Base-by-base conservation (phyloP, 202 grass and related monocot species). In the Zoysia matrella region DNA sequence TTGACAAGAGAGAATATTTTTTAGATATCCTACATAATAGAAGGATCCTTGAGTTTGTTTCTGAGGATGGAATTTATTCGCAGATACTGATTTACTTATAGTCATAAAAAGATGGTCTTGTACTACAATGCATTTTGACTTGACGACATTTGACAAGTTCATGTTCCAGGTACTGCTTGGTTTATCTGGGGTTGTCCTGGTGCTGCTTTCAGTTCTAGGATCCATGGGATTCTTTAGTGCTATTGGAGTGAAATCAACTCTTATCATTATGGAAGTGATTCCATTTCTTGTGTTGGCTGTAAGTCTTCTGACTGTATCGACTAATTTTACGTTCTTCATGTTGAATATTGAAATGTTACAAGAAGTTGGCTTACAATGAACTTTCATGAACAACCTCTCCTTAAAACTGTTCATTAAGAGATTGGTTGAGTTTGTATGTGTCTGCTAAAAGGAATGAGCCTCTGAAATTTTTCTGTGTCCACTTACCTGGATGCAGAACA, bases 261-360 rank as follows among this genome's bases (percentile, higher is more conserved):
- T 98, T 66, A 98, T 98, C 63, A 98, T 98, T 69, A 93, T 98
- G 92, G 96, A 98, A 98, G 96, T 98, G 52, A 98, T 98, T 87
- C 96, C 96, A 56, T 98, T 98, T 91, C 90, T 98, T 71, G 96
- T 92, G 80, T 80, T 98, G 43, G 96, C 96, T 12, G 96, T 98
- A 95, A 90, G 95, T 93, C 54, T 85, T 88, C 63, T 84, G 36
- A 60, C 36, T 67, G 11, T 51, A 80, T 8, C 47, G 39, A 41
- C 73, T 83, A 42, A 72, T 71, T 76, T 71, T 73, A 3, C 44
- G 3, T 65, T 60, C 53, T 71, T 72, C 61, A 61, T 71, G 76
- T 63, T 56, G 56, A 88, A 75, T 75, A 43, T 80, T 65, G 43
- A 14, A 75, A 13, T 74, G 7, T 84, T 43, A 62, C 14, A 11